phyloP scores from a whole-genome alignment of 192 early-diverging fungal species.

The Chytriomyces confervae region DNA sequence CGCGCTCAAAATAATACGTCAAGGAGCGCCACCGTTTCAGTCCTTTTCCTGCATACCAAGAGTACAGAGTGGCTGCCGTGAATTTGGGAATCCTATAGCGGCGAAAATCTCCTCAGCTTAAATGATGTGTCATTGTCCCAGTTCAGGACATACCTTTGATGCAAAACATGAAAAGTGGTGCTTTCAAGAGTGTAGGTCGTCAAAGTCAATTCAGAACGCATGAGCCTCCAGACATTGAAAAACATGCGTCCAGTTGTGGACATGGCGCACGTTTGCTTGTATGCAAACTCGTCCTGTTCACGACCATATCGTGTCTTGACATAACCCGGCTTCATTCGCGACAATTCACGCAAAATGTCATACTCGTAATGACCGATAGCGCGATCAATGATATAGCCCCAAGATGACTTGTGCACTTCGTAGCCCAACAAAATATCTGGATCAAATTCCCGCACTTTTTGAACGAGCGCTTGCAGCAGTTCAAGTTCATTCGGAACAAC shows the following conservation, averaged over 20 bases:
- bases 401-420: constrained; percentile 83
- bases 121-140: constrained; percentile 1
- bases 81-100: constrained; percentile 69
- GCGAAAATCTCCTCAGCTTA: background rate
- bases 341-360: constrained; percentile 54
- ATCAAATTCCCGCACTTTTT: constrained; percentile 66
- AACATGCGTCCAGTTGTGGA: constrained; percentile 76
- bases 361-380: constrained; percentile 43
- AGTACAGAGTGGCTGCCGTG: constrained; percentile 57
- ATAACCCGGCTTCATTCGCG: constrained; percentile 47
- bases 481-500: constrained; percentile 59
- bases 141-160: constrained; percentile 58
- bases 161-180: constrained; percentile 71
- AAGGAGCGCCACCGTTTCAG: constrained; percentile 65
- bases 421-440: constrained; percentile 90
- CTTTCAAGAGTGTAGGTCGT: constrained; percentile 83
- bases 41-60: constrained; percentile 66
- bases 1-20: constrained; percentile 72
- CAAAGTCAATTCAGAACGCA: constrained; percentile 77
- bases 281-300: constrained; percentile 63
- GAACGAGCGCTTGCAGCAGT: constrained; percentile 63
- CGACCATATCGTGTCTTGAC: constrained; percentile 47
- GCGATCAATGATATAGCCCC: constrained; percentile 86
- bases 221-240: constrained; percentile 87
- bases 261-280: constrained; percentile 68